Percentiles rank a stretch among this genome's conserved stretches.
These are phyloP conservation scores for Firmiana major DNA, from an alignment of 345 rosid species.

Conservation along the genomic window DNA sequence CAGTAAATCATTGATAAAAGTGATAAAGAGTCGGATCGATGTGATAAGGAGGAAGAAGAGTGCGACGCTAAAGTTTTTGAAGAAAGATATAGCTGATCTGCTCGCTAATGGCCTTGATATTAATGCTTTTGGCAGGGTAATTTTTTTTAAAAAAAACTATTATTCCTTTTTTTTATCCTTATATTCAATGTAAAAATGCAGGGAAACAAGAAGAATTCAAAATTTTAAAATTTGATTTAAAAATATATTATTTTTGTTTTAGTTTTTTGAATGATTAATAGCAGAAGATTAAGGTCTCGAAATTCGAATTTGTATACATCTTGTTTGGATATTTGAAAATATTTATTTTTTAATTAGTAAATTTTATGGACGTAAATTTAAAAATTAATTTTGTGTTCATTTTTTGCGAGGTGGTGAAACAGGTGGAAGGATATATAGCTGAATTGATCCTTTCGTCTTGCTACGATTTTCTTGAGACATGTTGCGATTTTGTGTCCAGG, in stretches of 20 bases:
- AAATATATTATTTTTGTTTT: no score
- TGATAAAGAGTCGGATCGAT: slow-evolving; percentile 79
- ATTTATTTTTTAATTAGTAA: not conserved
- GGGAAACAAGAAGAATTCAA: not conserved
- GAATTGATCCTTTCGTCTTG: slow-evolving; percentile 59
- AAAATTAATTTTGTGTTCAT: not conserved
- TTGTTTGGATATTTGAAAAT: not conserved
- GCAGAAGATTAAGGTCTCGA: not conserved
- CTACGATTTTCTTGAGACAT: slow-evolving; percentile 67
- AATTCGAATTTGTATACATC: not conserved
- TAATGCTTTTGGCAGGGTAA: slow-evolving; percentile 80
- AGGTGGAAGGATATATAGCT: slow-evolving; percentile 84
- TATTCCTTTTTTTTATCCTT: not conserved
- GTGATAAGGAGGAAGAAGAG: slow-evolving; percentile 77
- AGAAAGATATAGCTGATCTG: slow-evolving; percentile 90
- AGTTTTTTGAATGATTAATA: not conserved
- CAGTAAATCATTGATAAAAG: slow-evolving; percentile 82
- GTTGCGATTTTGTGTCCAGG: slow-evolving; percentile 63
- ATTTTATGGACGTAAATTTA: not conserved
- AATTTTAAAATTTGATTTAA: not conserved
- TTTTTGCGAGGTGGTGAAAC: slow-evolving; percentile 20
- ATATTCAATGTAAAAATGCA: not conserved
- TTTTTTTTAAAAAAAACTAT: not conserved
- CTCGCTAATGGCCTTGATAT: slow-evolving; percentile 75
- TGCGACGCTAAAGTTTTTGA: slow-evolving; percentile 80